These are phyloP conservation scores for Trichopus zeylanicus DNA, from an alignment of 116 monocot genomes.

Conservation along the genomic window DNA sequence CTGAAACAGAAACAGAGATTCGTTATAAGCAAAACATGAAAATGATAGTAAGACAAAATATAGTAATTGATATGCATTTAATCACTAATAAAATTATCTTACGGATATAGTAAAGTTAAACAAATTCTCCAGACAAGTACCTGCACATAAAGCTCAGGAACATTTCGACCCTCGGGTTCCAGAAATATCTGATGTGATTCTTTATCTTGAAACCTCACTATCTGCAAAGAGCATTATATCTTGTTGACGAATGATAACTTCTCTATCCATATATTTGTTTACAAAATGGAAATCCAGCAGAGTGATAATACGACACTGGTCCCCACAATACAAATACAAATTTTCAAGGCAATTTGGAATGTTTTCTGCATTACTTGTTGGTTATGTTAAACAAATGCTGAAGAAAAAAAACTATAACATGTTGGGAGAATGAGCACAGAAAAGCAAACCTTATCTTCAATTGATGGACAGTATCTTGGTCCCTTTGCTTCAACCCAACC, in stretches of 20 bases:
- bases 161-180: conserved; percentile 95
- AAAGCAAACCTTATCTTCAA: conserved; percentile 70
- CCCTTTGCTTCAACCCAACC: conserved; percentile 90
- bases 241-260: conserved; percentile 3
- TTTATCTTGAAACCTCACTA: conserved; percentile 94
- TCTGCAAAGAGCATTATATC: conserved; percentile 39
- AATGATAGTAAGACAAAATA: no score
- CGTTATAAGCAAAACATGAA: no score
- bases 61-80: no score
- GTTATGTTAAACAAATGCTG: no score
- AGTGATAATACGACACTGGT: not conserved
- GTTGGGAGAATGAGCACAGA: no score
- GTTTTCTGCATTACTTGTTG: no score
- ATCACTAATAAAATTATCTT: no score
- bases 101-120: not conserved
- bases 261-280: not conserved
- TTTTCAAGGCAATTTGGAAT: no score
- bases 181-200: conserved; percentile 99
- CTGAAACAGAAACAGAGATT: no score
- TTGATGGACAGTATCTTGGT: conserved; percentile 79
- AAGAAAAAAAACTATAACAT: no score
- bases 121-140: conserved; percentile 12
- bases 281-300: not conserved
- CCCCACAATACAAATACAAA: no score
- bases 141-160: conserved; percentile 98